A percentile compares a stretch with the other conserved stretches of the same genome.
phyloP scores from a whole-genome alignment of 2,329 filamentous ascomycete species.

The Keithomyces neogunnii region DNA sequence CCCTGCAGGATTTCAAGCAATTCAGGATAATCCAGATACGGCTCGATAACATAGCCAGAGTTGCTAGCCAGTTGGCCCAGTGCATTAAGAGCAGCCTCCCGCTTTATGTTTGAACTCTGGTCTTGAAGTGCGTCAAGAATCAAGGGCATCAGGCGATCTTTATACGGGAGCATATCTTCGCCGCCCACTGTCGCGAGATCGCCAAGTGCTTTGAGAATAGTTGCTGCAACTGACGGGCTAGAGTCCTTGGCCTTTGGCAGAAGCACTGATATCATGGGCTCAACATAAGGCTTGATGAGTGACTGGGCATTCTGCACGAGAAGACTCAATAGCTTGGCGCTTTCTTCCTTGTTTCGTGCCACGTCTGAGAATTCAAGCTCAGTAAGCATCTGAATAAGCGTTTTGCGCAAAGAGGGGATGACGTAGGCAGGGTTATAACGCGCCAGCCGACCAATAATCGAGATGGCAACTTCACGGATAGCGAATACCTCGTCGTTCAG shows the following conservation, averaged over 20 bases:
- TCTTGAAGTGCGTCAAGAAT: slow-evolving; percentile 93
- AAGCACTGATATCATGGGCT: slow-evolving; percentile 92
- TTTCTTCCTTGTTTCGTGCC: slow-evolving; percentile 90
- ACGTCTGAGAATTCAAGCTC: slow-evolving; percentile 96
- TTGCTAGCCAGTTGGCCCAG: slow-evolving; percentile 91
- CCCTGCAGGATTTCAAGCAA: slow-evolving; percentile 86
- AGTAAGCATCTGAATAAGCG: slow-evolving; percentile 90
- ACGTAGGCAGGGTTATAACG: slow-evolving; percentile 93
- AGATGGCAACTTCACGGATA: slow-evolving; percentile 89
- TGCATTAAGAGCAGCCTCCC: slow-evolving; percentile 83
- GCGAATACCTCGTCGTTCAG: slow-evolving; percentile 91
- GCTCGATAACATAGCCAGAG: slow-evolving; percentile 94
- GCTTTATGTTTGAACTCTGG: slow-evolving; percentile 80
- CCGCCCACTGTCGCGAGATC: slow-evolving; percentile 91
- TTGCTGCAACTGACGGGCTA: slow-evolving; percentile 82
- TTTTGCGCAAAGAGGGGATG: slow-evolving; percentile 89
- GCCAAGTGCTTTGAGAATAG: slow-evolving; percentile 89
- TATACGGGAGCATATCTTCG: slow-evolving; percentile 86
- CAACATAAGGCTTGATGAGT: slow-evolving; percentile 92
- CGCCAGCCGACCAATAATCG: slow-evolving; percentile 90
- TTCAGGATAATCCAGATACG: slow-evolving; percentile 91
- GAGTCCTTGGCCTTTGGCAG: slow-evolving; percentile 82
- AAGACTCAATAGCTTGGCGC: slow-evolving; percentile 83
- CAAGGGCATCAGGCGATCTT: slow-evolving; percentile 86
- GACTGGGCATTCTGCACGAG: slow-evolving; percentile 88